Evolutionary conservation across 805 yeast species (phyloP).

Genomic region (Yarrowia bubula): DNA sequence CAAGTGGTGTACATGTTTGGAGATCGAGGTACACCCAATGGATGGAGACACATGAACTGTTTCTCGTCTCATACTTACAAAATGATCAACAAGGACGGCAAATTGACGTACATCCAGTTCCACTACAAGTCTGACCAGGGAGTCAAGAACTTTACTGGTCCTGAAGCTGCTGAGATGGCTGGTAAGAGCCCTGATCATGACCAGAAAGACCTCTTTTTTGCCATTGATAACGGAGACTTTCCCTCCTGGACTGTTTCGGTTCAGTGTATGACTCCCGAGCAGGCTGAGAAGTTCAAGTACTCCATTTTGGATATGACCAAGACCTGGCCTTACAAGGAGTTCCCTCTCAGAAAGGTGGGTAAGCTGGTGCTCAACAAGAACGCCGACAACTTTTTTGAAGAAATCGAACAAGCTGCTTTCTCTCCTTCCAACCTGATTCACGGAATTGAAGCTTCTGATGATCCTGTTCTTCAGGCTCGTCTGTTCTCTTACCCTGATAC

Average conservation of each 20-base stretch:
- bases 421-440: constrained; percentile 85
- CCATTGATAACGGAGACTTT: constrained; percentile 70
- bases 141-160: constrained; percentile 43
- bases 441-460: constrained; percentile 77
- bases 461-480: constrained; percentile 80
- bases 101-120: constrained; percentile 76
- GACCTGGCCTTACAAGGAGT: constrained; percentile 86
- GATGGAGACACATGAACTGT: constrained; percentile 76
- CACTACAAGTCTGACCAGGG: constrained; percentile 71
- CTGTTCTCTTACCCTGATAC: constrained; percentile 82
- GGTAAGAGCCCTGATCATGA: constrained; percentile 72
- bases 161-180: constrained; percentile 53
- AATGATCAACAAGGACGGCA: constrained; percentile 66
- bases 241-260: constrained; percentile 86
- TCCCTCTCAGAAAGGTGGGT: constrained; percentile 85
- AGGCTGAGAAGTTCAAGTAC: constrained; percentile 71
- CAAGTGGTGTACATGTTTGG: constrained; percentile 72
- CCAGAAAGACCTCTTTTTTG: constrained; percentile 73
- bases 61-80: constrained; percentile 83
- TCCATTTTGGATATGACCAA: constrained; percentile 88
- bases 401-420: constrained; percentile 81
- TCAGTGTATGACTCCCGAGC: constrained; percentile 81
- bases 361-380: constrained; percentile 74
- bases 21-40: constrained; percentile 80
- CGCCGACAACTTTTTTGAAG: constrained; percentile 84